Base-by-base conservation (phyloP, 2,329 filamentous ascomycete species). In the Neonectria ditissima region DNA sequence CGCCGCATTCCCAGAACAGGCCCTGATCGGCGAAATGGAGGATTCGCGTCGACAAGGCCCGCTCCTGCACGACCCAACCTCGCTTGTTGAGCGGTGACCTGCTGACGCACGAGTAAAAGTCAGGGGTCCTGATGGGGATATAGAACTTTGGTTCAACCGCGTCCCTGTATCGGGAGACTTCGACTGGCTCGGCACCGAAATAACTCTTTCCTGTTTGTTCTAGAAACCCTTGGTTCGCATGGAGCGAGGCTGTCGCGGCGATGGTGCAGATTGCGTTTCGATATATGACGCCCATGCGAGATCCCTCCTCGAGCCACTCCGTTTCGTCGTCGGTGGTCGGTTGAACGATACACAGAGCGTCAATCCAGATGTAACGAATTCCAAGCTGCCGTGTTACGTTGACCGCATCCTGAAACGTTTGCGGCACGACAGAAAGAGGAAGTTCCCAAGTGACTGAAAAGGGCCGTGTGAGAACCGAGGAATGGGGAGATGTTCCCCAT, bases 221-320 rank as follows among this genome's bases (percentile, higher is more conserved):
- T 14, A 54, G 22, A 43, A 54, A 54, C 4, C 51, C 51, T 26
- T 43, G 51, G 20, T 43, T 43, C 10, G 51, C 51, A 43, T 54
- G 9, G 20, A 54, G n/a, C 16, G 51, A 34, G 26, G 51, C 51
- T 7, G 34, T 54, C 13, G 34, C 51, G 5, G 51, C 32, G 34
- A 54, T 54, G 34, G 51, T 54, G 22, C 32, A 54, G 11, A 43
- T 26, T n/a, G 51, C 51, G 34, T 54, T 54, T 43, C 43, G 34
- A 14, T 54, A 43, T 13, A 54, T 54, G 34, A 30, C 20, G 6
- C 51, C 51, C 51, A 44, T 55, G 11, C 51, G 37, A 16, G 51
- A 55, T 10, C 37, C 51, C 24, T 55, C 51, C 32, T 44, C 32
- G 3, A 55, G 20, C 51, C 51, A 44, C 41, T 43, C 51, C 20